These are phyloP conservation scores for Plenodomus lindquistii DNA, from an alignment of 2,329 filamentous ascomycete genomes.

Conservation along the genomic window DNA sequence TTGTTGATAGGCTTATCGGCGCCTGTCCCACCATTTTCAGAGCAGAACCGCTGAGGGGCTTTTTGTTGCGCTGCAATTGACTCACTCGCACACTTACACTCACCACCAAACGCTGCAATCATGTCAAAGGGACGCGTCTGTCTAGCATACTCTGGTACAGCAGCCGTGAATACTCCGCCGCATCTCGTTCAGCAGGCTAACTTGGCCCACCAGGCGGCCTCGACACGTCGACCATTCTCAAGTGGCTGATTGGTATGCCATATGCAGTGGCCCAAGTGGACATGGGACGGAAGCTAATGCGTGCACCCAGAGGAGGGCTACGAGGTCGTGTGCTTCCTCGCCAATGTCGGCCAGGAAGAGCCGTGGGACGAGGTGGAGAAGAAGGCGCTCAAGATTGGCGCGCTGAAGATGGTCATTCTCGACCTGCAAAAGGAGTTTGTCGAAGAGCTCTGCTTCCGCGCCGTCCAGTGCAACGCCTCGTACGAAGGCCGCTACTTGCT, in stretches of 20 bases:
- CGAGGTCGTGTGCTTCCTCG: constrained; percentile 65
- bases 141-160: constrained; percentile 53
- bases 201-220: constrained; percentile 53
- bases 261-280: neutral
- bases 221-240: constrained; percentile 58
- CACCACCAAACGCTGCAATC: constrained; percentile 9
- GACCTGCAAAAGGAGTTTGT: constrained; percentile 77
- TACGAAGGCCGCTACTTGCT: constrained; percentile 59
- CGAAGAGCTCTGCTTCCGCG: constrained; percentile 78
- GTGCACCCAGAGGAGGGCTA: constrained; percentile 54
- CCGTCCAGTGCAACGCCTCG: constrained; percentile 69
- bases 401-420: constrained; percentile 63
- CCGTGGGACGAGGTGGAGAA: constrained; percentile 60
- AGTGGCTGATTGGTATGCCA: constrained; percentile 42
- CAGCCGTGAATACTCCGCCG: neutral
- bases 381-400: constrained; percentile 73
- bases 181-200: constrained; percentile 20
- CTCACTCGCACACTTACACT: constrained; percentile 8
- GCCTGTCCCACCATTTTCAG: constrained; percentile 13
- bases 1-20: constrained; percentile 22
- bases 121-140: constrained; percentile 53
- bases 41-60: constrained; percentile 10
- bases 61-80: constrained; percentile 13
- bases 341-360: constrained; percentile 65
- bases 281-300: constrained; percentile 10